Conservation (phyloP, 208 protist species). For the Lotmaria passim region DNA sequence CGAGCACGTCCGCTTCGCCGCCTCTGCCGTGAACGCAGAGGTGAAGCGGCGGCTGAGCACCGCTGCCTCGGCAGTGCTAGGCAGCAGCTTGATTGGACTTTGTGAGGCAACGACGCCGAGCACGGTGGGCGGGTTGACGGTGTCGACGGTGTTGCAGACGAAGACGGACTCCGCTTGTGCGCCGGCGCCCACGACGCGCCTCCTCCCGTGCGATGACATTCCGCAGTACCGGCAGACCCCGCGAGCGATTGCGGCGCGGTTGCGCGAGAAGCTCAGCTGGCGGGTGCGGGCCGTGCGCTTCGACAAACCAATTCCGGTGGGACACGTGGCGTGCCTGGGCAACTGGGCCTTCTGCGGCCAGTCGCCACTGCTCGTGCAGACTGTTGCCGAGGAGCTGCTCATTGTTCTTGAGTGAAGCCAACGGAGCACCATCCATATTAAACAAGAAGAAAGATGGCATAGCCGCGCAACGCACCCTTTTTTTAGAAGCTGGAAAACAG, state of each 20-base stretch:
- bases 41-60: constrained; percentile 13
- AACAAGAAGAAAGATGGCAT: constrained; percentile 9
- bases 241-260: constrained; percentile 45
- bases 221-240: constrained; percentile 35
- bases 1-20: constrained; percentile 21
- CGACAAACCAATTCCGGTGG: constrained; percentile 43
- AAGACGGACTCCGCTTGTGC: not conserved
- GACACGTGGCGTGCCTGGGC: constrained; percentile 61
- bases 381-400: constrained; percentile 56
- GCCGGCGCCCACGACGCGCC: not conserved
- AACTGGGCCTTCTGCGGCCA: constrained; percentile 39
- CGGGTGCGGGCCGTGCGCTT: constrained; percentile 60
- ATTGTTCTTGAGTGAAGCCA: constrained; percentile 31
- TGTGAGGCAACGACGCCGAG: not conserved
- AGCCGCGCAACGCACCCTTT: too few relatives aligned
- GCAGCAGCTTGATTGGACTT: not conserved
- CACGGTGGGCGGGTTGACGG: not conserved
- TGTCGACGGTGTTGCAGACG: not conserved
- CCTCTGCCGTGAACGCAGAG: constrained; percentile 4
- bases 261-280: constrained; percentile 62
- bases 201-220: constrained; percentile 2
- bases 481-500: too few relatives aligned
- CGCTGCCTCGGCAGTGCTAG: not conserved
- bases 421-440: too few relatives aligned
- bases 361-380: constrained; percentile 48